phyloP scores from a whole-genome alignment of 768 basidiomycete genomes.

The Boletus rubropictus region DNA sequence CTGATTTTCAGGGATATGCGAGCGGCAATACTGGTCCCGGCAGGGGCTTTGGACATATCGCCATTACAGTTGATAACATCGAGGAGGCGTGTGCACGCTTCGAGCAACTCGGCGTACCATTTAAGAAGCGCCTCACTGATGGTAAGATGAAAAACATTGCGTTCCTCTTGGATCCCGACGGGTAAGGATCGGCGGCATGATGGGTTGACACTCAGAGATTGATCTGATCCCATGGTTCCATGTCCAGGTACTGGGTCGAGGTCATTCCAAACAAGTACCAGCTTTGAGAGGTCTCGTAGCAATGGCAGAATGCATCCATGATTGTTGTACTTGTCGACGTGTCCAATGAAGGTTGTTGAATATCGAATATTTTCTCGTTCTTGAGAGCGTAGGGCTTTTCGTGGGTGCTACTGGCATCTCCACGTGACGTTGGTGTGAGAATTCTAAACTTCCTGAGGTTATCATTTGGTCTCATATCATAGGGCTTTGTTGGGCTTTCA shows the following conservation, averaged over 20 bases:
- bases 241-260: conserved; percentile 56
- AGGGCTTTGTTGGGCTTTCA: too few relatives aligned
- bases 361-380: not conserved
- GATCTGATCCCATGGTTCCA: not conserved
- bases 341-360: conserved; percentile 1
- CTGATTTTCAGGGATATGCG: conserved; percentile 74
- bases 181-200: conserved; percentile 36
- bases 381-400: not conserved
- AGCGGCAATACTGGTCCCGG: conserved; percentile 83
- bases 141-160: conserved; percentile 84
- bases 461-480: too few relatives aligned
- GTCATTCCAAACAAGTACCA: conserved; percentile 37
- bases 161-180: conserved; percentile 82
- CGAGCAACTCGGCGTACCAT: conserved; percentile 70
- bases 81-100: conserved; percentile 80
- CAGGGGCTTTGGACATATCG: conserved; percentile 80
- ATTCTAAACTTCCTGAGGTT: too few relatives aligned
- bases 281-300: conserved; percentile 14
- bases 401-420: too few relatives aligned
- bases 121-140: conserved; percentile 83
- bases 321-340: conserved; percentile 1
- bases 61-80: conserved; percentile 78
- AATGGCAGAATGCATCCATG: not conserved
- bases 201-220: not conserved
- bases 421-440: too few relatives aligned